Evolutionary conservation across 1,284 basidiomycete species (phyloP), one percentile per base, ranked within the genome.

Genomic region (Chiua sp.): DNA sequence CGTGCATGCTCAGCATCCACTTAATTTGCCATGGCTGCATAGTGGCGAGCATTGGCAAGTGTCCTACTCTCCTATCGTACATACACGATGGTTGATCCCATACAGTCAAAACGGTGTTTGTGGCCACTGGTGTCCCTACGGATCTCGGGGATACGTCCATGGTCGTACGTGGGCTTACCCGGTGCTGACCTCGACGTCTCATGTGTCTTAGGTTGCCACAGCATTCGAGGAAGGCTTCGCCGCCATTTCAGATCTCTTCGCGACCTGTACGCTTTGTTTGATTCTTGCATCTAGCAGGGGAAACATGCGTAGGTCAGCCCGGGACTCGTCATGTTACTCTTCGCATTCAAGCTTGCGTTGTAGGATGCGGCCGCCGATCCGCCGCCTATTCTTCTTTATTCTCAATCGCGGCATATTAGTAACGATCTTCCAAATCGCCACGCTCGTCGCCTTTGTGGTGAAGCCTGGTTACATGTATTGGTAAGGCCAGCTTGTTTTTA

Each of bases 1-100:
- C 8, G 18, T 20, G 35, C 11, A 11, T 5, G 37, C 39, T 28
- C 8, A 22, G 23, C 13, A 3, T 22, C 42, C 10, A 30, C 32
- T 55, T 30, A 51, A 30, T 4, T 39, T 16, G 37, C 10, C 37
- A 39, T 20, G 10, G 8, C 10, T 20, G 42, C 44, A 5, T 15
- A 61, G 60, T 22, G 32, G 47, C 59, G 26, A 26, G 53, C 35
- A 50, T 53, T 39, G 53, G 58, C 42, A 23, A 55, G 60, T 56
- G 33, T 50, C 15, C 23, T 37, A 22, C 3, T n/a, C 39, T 32
- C 22, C n/a, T n/a, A 39, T 32, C 5, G 18, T 12, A 22, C 8
- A 13, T 22, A 22, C 18, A 11, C 39, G 15, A 30, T 15, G 5
- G 10, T n/a, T 51, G 23, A 54, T 47, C 16, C 15, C 20, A 23